Base-by-base conservation (phyloP, 805 yeast species). In the Hanseniaspora clermontiae region DNA sequence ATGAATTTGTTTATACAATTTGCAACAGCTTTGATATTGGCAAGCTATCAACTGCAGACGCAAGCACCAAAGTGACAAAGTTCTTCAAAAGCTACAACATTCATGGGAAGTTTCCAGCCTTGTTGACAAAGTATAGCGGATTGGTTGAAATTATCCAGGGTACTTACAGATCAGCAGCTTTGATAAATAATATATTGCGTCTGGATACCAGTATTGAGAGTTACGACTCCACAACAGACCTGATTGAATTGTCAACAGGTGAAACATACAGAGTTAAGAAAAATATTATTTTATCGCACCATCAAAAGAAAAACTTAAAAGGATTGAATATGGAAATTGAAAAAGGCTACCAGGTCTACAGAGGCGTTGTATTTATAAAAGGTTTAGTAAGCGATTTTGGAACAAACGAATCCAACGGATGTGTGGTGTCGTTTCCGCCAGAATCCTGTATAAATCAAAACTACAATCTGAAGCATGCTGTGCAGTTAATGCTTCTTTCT, bases 91-190 rank as follows among this genome's bases (percentile, higher is more conserved):
- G 96, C 17, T 83, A 87, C 66, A 95, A 90, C 63, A 87, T 90
- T 4, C 93, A 90, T 68, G 98, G 98, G 14, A 84, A 81, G 60
- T 91, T 93, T 76, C 97, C 98, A 2, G 95, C 87, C 12, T 75
- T 91, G 73, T 83, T 83, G 63, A 85, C 95, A 51, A 91, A 88
- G 73, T 91, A 83, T 70, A 98, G 97, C 57, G 95, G 96, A 2
- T 90, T 95, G 0, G 96, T 97, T 54, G 98, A 91, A 70, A 74
- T 91, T 31, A 83, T 95, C 15, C 98, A 91, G 72, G 98, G 97
- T 1, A 91, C 93, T 69, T 91, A 97, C 71, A 78, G 98, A 63
- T 85, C 95, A 58, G 97, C 97, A 3, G 98, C 98, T 14, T 97
- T 91, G 60, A 97, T 93, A 19, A 97, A 97, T 55, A 84, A 97